Evolutionary conservation across 192 early-diverging fungal genomes (phyloP).

Genomic region (Coemansia sp.): DNA sequence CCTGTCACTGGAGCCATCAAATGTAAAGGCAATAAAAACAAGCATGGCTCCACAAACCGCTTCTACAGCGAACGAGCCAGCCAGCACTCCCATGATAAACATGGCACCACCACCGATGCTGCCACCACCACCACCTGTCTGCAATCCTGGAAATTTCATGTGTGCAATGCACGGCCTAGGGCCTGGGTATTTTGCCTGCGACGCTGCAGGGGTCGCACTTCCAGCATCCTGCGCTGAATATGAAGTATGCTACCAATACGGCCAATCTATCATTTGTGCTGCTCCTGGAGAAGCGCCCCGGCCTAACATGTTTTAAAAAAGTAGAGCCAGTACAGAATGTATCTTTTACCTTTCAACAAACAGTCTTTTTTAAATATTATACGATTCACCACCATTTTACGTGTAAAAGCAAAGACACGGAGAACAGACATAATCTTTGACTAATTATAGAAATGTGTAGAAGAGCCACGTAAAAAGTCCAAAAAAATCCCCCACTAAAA

Average conservation of each 20-base stretch:
- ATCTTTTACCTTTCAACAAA: background rate
- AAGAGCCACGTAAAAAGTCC: too few relatives aligned
- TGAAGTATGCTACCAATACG: constrained; percentile 43
- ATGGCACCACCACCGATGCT: too few relatives aligned
- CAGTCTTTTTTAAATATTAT: background rate
- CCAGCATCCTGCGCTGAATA: constrained; percentile 32
- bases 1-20: background rate
- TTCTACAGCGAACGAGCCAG: background rate
- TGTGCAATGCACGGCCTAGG: constrained; percentile 34
- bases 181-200: constrained; percentile 45
- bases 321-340: background rate
- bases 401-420: too few relatives aligned
- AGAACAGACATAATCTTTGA: too few relatives aligned
- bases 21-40: background rate
- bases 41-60: background rate
- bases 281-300: constrained; percentile 13
- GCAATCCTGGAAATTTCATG: constrained; percentile 35
- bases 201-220: constrained; percentile 26
- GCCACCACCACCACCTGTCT: constrained; percentile 8
- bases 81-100: background rate
- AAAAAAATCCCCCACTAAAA: too few relatives aligned
- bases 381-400: too few relatives aligned
- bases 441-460: too few relatives aligned
- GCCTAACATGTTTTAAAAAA: background rate
- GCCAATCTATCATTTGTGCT: constrained; percentile 32